Evolutionary conservation across 1,284 basidiomycete species (phyloP).

Genomic region (Cutaneotrichosporon arboriforme): DNA sequence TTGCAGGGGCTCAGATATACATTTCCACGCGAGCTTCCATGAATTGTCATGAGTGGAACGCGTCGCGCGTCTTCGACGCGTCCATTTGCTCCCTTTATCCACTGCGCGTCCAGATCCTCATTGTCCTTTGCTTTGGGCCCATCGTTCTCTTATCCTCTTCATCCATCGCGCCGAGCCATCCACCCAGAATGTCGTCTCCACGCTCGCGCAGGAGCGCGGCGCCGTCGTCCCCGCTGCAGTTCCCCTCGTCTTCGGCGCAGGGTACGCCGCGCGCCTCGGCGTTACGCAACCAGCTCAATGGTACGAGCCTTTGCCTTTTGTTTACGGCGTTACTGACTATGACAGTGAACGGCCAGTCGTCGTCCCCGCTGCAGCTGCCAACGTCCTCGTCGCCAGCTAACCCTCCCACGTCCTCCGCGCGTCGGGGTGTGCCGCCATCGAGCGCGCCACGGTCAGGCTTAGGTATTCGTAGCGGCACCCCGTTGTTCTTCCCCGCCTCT

Average conservation of each 20-base stretch:
- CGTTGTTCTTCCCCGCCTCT: constrained; percentile 50
- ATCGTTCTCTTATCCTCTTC: neutral
- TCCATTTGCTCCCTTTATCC: neutral
- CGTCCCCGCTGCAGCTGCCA: constrained; percentile 63
- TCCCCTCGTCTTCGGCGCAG: constrained; percentile 34
- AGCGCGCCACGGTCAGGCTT: constrained; percentile 6
- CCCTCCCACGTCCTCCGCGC: too few relatives aligned
- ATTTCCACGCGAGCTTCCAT: too few relatives aligned
- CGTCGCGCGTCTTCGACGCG: too few relatives aligned
- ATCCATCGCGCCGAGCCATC: neutral
- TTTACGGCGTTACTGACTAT: too few relatives aligned
- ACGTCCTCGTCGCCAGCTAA: constrained; percentile 53
- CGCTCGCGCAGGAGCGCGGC: constrained; percentile 5
- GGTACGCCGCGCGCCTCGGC: constrained; percentile 31
- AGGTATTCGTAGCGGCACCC: constrained; percentile 21
- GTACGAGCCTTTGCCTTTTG: neutral
- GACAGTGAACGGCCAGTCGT: constrained; percentile 46
- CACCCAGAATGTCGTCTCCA: constrained; percentile 29
- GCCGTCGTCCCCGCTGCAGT: constrained; percentile 40
- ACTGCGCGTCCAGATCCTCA: neutral
- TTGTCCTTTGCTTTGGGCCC: neutral
- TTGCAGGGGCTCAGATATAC: too few relatives aligned
- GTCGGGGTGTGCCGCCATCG: constrained; percentile 6
- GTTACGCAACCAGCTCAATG: neutral
- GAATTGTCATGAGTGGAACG: too few relatives aligned